A percentile compares a stretch with the other conserved stretches of the same genome.
Conservation (phyloP, 2,329 filamentous ascomycete species). For the Clonostachys rhizophaga region DNA sequence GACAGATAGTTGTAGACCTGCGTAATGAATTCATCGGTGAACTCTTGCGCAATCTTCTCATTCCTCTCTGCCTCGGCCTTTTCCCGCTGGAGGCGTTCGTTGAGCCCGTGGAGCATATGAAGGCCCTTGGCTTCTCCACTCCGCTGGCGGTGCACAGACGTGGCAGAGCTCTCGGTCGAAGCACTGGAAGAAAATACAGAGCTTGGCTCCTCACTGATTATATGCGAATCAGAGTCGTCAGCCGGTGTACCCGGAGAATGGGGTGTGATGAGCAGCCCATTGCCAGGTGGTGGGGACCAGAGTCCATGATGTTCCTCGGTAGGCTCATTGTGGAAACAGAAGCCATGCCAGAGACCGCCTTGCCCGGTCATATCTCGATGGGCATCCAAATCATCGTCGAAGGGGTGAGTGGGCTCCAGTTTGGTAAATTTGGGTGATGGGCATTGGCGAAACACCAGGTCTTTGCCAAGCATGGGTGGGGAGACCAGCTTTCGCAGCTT, state of each 20-base stretch:
- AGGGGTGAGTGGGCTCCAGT: conserved; percentile 72
- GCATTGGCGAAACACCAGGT: conserved; percentile 77
- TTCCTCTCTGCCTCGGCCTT: conserved; percentile 37
- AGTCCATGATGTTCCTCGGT: conserved; percentile 10
- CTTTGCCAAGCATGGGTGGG: conserved; percentile 84
- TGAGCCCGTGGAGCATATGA: conserved; percentile 45
- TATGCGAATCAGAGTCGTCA: conserved; percentile 33
- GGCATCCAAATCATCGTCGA: conserved; percentile 42
- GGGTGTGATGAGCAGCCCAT: conserved; percentile 45
- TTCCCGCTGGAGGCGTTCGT: conserved; percentile 38
- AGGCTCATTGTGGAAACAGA: conserved; percentile 46
- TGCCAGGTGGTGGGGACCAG: background rate
- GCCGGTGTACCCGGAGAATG: conserved; percentile 30
- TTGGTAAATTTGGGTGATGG: conserved; percentile 79
- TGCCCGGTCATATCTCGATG: conserved; percentile 52
- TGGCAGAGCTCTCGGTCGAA: conserved; percentile 7
- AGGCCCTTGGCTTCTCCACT: conserved; percentile 33
- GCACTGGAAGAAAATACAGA: conserved; percentile 15
- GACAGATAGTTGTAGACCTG: conserved; percentile 98
- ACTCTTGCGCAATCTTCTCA: conserved; percentile 59
- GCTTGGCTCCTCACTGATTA: conserved; percentile 34
- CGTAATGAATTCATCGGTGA: conserved; percentile 79
- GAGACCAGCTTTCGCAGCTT: conserved; percentile 49
- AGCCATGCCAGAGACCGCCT: conserved; percentile 73
- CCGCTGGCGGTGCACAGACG: conserved; percentile 16